A percentile compares a stretch with the other conserved stretches of the same genome.
Evolutionary conservation across 257 asterid species (phyloP).

Genomic region (Verbascum thapsus): DNA sequence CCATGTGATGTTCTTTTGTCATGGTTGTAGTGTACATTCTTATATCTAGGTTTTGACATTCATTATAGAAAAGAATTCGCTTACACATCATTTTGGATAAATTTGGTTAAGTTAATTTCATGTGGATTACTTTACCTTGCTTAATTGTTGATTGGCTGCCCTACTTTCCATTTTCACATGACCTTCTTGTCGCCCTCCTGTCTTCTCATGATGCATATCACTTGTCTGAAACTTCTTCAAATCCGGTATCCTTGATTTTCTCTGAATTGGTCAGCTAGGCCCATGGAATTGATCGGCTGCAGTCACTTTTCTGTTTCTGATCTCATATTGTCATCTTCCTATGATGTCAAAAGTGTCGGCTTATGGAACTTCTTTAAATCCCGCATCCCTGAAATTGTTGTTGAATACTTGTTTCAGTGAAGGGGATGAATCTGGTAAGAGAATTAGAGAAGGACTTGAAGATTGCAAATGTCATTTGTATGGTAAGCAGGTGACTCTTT

Average conservation of each 20-base stretch:
- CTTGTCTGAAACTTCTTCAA: not conserved
- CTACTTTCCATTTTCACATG: not conserved
- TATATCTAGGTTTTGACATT: too few relatives aligned
- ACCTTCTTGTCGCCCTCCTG: slow-evolving; percentile 2
- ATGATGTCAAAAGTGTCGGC: slow-evolving; percentile 17
- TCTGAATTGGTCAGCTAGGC: slow-evolving; percentile 12
- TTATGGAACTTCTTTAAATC: slow-evolving; percentile 29
- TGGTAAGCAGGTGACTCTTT: slow-evolving; percentile 86
- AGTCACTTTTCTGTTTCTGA: not conserved
- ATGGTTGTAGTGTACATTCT: too few relatives aligned
- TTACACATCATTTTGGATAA: too few relatives aligned
- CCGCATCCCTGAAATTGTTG: slow-evolving; percentile 27
- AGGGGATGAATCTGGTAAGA: slow-evolving; percentile 96
- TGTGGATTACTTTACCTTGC: too few relatives aligned
- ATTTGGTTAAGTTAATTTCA: too few relatives aligned
- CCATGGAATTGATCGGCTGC: slow-evolving; percentile 21
- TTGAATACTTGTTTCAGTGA: slow-evolving; percentile 54
- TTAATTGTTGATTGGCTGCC: too few relatives aligned
- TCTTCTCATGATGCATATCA: slow-evolving; percentile 13
- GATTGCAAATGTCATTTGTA: slow-evolving; percentile 98
- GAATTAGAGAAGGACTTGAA: slow-evolving; percentile 98
- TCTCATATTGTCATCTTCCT: slow-evolving; percentile 5
- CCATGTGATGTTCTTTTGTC: too few relatives aligned
- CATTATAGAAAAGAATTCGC: too few relatives aligned
- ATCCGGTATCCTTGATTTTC: slow-evolving; percentile 18